A percentile compares a stretch with the other conserved stretches of the same genome.
Evolutionary conservation across 805 yeast genomes (phyloP).

Genomic region (Ogataea nitratoaversa): DNA sequence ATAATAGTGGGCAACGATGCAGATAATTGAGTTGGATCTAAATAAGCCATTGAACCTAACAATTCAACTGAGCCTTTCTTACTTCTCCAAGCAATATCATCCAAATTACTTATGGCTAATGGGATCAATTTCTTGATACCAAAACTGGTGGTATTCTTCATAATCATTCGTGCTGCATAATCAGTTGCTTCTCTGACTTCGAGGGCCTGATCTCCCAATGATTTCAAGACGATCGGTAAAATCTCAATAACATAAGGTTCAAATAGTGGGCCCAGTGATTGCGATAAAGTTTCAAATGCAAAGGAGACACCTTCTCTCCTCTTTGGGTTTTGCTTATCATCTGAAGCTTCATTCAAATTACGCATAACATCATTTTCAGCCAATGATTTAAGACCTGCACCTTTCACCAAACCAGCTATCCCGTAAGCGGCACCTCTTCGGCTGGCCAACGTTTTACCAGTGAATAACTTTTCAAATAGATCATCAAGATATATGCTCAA

Average conservation of each 20-base stretch:
- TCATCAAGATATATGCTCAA: slow-evolving; percentile 52
- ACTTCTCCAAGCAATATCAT: slow-evolving; percentile 91
- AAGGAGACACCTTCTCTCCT: slow-evolving; percentile 85
- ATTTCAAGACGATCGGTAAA: slow-evolving; percentile 72
- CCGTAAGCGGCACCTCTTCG: slow-evolving; percentile 97
- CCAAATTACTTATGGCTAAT: slow-evolving; percentile 77
- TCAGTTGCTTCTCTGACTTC: slow-evolving; percentile 91
- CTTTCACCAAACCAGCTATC: slow-evolving; percentile 87
- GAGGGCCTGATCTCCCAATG: slow-evolving; percentile 77
- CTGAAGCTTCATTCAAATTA: slow-evolving; percentile 74
- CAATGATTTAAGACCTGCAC: slow-evolving; percentile 77
- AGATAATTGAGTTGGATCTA: slow-evolving; percentile 91
- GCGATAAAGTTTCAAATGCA: slow-evolving; percentile 81
- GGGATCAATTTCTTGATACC: slow-evolving; percentile 93
- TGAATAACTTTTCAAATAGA: slow-evolving; percentile 57
- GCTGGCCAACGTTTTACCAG: slow-evolving; percentile 42
- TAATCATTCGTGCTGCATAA: slow-evolving; percentile 78
- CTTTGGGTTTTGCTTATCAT: slow-evolving; percentile 70
- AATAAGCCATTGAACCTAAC: slow-evolving; percentile 95
- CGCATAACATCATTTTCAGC: slow-evolving; percentile 75
- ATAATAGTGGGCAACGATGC: slow-evolving; percentile 84
- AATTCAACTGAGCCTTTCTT: slow-evolving; percentile 96
- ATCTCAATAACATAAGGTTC: slow-evolving; percentile 94
- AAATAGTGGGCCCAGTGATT: slow-evolving; percentile 66
- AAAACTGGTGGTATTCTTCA: slow-evolving; percentile 86